Evolutionary conservation across 495 filamentous ascomycete genomes (phyloP).

Genomic region (Mycothermus thermophilus): DNA sequence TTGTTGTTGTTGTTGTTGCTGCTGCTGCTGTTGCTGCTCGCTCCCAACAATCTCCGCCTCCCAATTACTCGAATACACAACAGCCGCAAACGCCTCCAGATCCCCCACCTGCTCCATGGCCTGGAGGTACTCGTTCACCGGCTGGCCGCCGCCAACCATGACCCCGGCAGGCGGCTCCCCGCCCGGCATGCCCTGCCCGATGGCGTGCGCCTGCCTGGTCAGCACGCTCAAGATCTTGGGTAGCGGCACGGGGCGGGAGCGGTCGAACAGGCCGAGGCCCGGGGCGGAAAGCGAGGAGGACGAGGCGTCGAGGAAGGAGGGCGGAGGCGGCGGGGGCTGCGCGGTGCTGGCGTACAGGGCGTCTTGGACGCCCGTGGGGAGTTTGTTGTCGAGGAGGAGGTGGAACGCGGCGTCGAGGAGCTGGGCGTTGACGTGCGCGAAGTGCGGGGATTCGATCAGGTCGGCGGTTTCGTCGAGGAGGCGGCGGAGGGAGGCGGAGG

Average conservation of each 20-base stretch:
- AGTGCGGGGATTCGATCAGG: slow-evolving; percentile 83
- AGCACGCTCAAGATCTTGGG: slow-evolving; percentile 80
- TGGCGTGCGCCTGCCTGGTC: slow-evolving; percentile 74
- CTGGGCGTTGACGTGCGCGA: slow-evolving; percentile 66
- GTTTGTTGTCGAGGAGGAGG: slow-evolving; percentile 61
- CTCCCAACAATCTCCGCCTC: slow-evolving; percentile 50
- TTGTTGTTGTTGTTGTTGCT: slow-evolving; percentile 5
- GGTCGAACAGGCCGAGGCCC: slow-evolving; percentile 16
- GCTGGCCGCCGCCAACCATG: too few relatives aligned
- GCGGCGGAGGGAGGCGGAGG: slow-evolving; percentile 52
- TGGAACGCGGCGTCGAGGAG: slow-evolving; percentile 82
- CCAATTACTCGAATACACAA: slow-evolving; percentile 88
- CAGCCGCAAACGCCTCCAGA: slow-evolving; percentile 85
- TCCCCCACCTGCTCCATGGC: slow-evolving; percentile 73
- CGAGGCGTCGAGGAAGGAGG: neutral
- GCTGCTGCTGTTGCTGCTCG: slow-evolving; percentile 7
- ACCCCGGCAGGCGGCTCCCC: too few relatives aligned
- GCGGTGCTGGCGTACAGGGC: slow-evolving; percentile 32
- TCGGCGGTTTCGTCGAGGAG: slow-evolving; percentile 95
- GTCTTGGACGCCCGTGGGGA: slow-evolving; percentile 66
- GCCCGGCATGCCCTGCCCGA: slow-evolving; percentile 67
- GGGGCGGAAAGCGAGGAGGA: slow-evolving; percentile 2
- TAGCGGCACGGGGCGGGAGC: slow-evolving; percentile 59
- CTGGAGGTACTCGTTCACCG: slow-evolving; percentile 85
- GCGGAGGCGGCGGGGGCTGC: slow-evolving; percentile 14